Base-by-base conservation (phyloP, 345 rosid genomes). In the Dipteronia sinensis region DNA sequence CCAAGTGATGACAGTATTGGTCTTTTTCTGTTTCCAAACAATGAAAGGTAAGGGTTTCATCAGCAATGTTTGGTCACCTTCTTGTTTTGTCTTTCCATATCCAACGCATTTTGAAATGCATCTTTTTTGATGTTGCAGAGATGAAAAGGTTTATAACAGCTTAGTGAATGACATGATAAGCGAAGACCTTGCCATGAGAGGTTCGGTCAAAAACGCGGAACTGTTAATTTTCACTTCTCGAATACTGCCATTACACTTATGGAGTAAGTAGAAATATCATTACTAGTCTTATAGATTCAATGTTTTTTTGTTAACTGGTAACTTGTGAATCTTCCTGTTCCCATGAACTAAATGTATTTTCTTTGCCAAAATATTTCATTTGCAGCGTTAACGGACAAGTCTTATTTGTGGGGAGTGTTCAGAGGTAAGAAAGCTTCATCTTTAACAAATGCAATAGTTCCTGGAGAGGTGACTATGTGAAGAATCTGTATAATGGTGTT, bases 331-430 rank as follows among this genome's bases (percentile, higher is more conserved):
- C 55, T 40, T 76, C 70, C 20, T 12, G 12, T 61, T 17, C 23
- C 27, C 64, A 29, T 1, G 17, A 42, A 53, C 11, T 13, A 65
- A 20, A 25, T 17, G 19, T 49, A 44, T 46, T n/a, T 46, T 6
- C 2, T 10, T 64, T 29, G 10, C 58, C 6, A 23, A 76, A 46
- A 15, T 4, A 25, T 16, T 8, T 73, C 5, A 6, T 82, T 31
- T 87, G 84, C 91, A 93, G 95, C 80, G 68, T 89, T 86, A 53
- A 83, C 81, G 67, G 73, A 76, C 49, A 88, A 84, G 77, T 83
- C 79, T 27, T 93, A 86, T 85, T 44, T 92, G 74, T 92, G 97
- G 97, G 93, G 97, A 9, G 90, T 84, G 71, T 93, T 90, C 82
- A 90, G 82, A 81, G 74, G 78, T 25, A 88, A 85, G 86, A 65